Evolutionary conservation across 805 yeast species (phyloP).

Genomic region (Metschnikowia lunata): DNA sequence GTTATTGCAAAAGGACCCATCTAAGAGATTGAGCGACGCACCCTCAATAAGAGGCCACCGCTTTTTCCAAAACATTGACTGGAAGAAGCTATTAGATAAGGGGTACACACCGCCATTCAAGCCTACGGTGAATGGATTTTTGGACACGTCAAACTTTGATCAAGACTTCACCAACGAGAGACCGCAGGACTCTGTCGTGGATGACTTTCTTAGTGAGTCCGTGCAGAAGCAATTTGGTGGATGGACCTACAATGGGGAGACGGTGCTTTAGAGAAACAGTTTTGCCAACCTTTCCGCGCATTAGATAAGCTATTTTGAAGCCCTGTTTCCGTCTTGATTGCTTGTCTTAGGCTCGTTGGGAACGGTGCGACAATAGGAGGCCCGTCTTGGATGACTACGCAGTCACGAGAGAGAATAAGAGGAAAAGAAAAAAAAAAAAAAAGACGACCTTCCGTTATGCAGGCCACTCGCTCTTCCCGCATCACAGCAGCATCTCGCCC

Average conservation of each 20-base stretch:
- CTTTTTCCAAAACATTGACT: conserved; percentile 85
- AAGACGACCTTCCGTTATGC: not conserved
- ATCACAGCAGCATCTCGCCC: conserved; percentile 6
- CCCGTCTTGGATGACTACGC: not conserved
- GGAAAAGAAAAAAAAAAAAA: not conserved
- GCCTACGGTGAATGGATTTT: conserved; percentile 80
- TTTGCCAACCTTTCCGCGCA: not conserved
- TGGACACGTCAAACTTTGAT: conserved; percentile 92
- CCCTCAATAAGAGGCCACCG: conserved; percentile 77
- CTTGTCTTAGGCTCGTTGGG: not conserved
- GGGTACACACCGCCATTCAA: conserved; percentile 94
- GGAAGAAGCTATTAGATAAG: conserved; percentile 77
- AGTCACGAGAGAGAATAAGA: not conserved
- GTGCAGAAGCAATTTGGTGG: conserved; percentile 99
- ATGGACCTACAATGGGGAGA: conserved; percentile 88
- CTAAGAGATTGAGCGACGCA: conserved; percentile 75
- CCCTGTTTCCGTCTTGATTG: no score
- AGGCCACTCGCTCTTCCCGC: conserved; percentile 3
- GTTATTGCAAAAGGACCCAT: conserved; percentile 81
- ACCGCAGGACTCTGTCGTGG: conserved; percentile 94
- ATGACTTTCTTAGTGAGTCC: conserved; percentile 83
- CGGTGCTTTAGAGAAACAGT: conserved; percentile 15
- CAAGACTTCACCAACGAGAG: conserved; percentile 86
- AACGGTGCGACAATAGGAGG: conserved; percentile 8
- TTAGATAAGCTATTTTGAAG: no score